phyloP scores from a whole-genome alignment of 1,284 basidiomycete genomes.

The Golubevia sp. region DNA sequence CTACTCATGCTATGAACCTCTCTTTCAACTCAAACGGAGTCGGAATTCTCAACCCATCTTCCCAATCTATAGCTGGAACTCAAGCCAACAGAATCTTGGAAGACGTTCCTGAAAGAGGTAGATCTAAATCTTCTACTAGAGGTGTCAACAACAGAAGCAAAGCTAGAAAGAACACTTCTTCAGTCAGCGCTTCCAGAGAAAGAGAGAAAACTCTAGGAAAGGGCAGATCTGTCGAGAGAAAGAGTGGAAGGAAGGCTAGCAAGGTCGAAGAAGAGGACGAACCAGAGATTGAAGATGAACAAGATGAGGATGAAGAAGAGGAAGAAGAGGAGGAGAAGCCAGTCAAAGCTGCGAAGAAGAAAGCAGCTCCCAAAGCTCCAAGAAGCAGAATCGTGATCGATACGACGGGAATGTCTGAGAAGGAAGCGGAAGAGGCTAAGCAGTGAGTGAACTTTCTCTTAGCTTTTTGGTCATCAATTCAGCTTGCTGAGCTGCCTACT shows the following conservation, averaged over 20 bases:
- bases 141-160: neutral
- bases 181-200: conserved; percentile 10
- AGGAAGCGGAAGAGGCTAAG: conserved; percentile 5
- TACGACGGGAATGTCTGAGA: neutral
- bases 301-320: conserved; percentile 14
- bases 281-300: conserved; percentile 20
- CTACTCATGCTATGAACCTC: neutral
- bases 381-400: neutral
- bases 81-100: conserved; percentile 1
- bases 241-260: conserved; percentile 6
- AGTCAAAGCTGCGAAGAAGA: neutral
- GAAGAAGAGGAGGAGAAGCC: neutral
- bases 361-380: neutral
- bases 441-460: conserved; percentile 5
- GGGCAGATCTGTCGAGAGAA: conserved; percentile 7
- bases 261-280: conserved; percentile 9
- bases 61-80: too few relatives aligned
- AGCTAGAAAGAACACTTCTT: conserved; percentile 18
- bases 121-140: conserved; percentile 13
- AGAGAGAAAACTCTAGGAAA: conserved; percentile 14
- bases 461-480: too few relatives aligned
- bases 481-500: neutral
- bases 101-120: conserved; percentile 7
- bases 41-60: too few relatives aligned
- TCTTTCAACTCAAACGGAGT: too few relatives aligned